Base-by-base conservation (phyloP, 176 grass and related monocot genomes). In the Ananas comosus region DNA sequence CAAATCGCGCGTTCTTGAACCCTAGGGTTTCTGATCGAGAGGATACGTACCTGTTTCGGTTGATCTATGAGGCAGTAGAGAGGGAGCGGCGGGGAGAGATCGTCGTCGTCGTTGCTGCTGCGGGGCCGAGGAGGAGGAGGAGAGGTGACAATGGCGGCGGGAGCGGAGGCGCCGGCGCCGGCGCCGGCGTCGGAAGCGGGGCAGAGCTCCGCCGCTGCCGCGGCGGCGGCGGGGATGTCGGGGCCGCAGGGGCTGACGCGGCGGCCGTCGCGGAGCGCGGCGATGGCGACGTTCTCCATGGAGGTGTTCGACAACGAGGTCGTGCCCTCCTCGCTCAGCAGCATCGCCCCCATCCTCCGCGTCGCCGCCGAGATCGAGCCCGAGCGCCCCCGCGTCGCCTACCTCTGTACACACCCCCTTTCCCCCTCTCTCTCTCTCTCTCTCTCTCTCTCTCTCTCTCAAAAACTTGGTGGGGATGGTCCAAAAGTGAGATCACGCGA, bases 271-370 rank as follows among this genome's bases (percentile, higher is more conserved):
- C 83, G 93, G 84, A 47, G 81, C 65, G 83, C 89, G 8, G 81
- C 81, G 16, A 90, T 80, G 93, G 76, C 79, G 21, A 85, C 77
- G 33, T 97, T 97, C 86, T 92, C 93, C 47, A 90, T 90, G 89
- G 89, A 97, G 86, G 93, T 97, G 16, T 97, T 97, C 70, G 89
- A 97, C 74, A 92, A 92, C 71, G 93, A 92, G 69, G 89, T 97
- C 9, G 93, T 90, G 53, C 93, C 93, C 10, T 78, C 93, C 13
- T 83, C 89, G 59, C 84, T 97, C 19, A 88, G 28, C 68, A 90
- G 84, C 79, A 90, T 97, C 66, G 86, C 82, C n/a, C 93, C 89
- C 49, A 88, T 97, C 79, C 93, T 97, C 49, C 84, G 93, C 48
- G 86, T 87, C 25, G 89, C 93, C 8, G 79, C 86, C 18, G 84